These are phyloP conservation scores for Luvunga scandens DNA, from an alignment of 345 rosid genomes.

Conservation along the genomic window DNA sequence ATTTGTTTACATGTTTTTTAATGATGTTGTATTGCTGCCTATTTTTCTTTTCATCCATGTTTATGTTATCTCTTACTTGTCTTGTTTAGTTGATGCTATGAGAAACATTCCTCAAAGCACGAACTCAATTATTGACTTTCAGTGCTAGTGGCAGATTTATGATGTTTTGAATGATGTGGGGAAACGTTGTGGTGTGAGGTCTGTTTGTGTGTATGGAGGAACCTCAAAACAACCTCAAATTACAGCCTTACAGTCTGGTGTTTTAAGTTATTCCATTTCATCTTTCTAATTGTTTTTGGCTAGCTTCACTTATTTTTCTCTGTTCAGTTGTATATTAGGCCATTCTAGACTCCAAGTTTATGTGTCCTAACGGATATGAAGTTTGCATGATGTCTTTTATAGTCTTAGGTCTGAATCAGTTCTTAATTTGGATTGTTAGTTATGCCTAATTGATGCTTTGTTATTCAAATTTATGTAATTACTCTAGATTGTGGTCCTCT, in stretches of 20 bases:
- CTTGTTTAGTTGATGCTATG: neutral
- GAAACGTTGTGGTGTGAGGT: constrained; percentile 58
- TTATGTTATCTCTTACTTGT: neutral
- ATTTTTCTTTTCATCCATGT: neutral
- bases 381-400: neutral
- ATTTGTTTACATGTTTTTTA: neutral
- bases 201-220: constrained; percentile 92
- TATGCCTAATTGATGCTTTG: neutral
- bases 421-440: neutral
- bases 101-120: neutral
- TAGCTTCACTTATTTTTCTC: neutral
- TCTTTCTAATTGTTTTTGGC: constrained; percentile 6
- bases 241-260: constrained; percentile 65
- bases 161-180: constrained; percentile 81
- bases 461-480: neutral
- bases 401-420: neutral
- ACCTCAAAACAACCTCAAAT: constrained; percentile 82
- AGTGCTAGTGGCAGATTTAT: constrained; percentile 54
- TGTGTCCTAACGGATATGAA: neutral
- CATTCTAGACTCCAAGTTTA: neutral
- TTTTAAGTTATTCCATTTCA: constrained; percentile 44
- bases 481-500: neutral
- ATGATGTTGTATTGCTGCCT: neutral
- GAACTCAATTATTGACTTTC: neutral
- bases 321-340: neutral